Evolutionary conservation across 768 basidiomycete genomes (phyloP), one percentile per base, ranked within the genome.

Genomic region (Agaricus subrufescens): DNA sequence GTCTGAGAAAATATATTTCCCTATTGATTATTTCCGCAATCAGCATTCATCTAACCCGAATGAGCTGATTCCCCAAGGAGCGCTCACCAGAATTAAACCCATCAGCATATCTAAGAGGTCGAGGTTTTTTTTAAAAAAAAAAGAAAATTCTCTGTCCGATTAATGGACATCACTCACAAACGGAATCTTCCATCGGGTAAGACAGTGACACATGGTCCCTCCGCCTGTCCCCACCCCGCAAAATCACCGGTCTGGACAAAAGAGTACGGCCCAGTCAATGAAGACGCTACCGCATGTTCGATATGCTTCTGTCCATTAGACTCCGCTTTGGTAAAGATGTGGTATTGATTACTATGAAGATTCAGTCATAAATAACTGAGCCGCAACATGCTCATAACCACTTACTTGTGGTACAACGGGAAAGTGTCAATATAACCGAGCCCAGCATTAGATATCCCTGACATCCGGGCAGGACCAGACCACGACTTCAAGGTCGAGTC

Each of bases 1-100:
- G 50, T 72, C 71, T 11, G 70, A 68, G 50, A 70, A 70, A 45
- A 71, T 70, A 57, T 71, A 71, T 60, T 71, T 71, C 3, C 71
- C 69, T 61, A 49, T 34, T 10, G 38, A 34, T 34, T 7, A 34
- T 27, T n/a, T 19, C n/a, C 15, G 12, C 19, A n/a, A 8, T 56
- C 29, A 56, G 39, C 31, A 30, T 27, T 30, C 3, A 42, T 44
- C 12, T 9, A 38, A 10, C 12, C 27, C 7, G 23, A 42, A 42
- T 10, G 19, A 42, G 40, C 7, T 34, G 34, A 8, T 34, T 34
- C 34, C 34, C 34, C 40, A 15, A 19, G 19, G 40, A 19, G 40
- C 40, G 31, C 62, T 53, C 46, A 66, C 67, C 67, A 47, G 60
- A 63, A 50, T 54, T 70, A 56, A 63, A 72, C 25, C 71, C 70